Conservation (phyloP, 2,329 filamentous ascomycete genomes). For the Colletotrichum neosansevieriae region DNA sequence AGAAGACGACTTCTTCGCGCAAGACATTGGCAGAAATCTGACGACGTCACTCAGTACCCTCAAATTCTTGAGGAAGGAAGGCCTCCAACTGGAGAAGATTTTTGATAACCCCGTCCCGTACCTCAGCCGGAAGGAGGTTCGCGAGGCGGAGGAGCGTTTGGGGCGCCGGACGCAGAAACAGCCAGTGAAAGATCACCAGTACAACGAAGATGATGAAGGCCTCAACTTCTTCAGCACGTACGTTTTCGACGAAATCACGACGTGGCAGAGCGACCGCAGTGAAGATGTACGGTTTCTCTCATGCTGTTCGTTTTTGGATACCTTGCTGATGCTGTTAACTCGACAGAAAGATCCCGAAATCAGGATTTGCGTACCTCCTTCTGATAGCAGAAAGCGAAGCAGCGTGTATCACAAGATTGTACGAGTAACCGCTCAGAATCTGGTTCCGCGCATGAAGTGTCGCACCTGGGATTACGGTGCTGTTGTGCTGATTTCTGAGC, state of each 20-base stretch:
- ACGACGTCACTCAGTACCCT: constrained; percentile 46
- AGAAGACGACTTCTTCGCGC: constrained; percentile 40
- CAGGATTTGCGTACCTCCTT: constrained; percentile 5
- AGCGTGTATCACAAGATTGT: constrained; percentile 20
- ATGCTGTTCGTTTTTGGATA: too few relatives aligned
- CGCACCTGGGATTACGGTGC: constrained; percentile 10
- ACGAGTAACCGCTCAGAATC: neutral
- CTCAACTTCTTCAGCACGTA: neutral
- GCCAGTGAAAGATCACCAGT: neutral
- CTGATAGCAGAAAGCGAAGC: constrained; percentile 12
- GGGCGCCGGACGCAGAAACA: neutral
- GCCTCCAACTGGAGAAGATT: constrained; percentile 45
- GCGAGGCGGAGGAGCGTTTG: neutral
- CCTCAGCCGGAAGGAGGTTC: constrained; percentile 44
- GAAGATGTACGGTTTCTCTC: neutral
- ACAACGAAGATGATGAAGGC: constrained; percentile 11
- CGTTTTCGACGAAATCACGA: neutral
- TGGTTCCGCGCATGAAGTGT: constrained; percentile 18
- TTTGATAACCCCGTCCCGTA: constrained; percentile 48
- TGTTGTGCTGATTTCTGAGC: neutral
- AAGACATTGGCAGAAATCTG: constrained; percentile 45
- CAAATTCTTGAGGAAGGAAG: constrained; percentile 46
- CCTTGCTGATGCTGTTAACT: neutral
- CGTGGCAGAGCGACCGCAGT: neutral
- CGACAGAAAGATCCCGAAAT: neutral